A percentile compares a stretch with the other conserved stretches of the same genome.
Conservation (phyloP, 1,284 basidiomycete genomes). For the Trichosporon faecale region DNA sequence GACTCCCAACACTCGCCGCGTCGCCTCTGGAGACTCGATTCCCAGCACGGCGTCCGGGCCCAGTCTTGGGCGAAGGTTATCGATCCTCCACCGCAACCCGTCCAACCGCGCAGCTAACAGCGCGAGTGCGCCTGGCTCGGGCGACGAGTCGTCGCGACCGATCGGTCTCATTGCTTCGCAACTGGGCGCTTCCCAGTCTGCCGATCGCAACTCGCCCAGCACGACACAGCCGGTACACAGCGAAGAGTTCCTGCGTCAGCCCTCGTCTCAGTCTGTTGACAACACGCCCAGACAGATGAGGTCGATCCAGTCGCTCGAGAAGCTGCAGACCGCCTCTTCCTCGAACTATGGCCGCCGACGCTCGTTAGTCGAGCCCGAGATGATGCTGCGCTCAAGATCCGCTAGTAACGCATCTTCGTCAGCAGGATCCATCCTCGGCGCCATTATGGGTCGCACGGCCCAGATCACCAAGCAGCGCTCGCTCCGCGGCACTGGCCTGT, state of each 20-base stretch:
- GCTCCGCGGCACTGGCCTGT: slow-evolving; percentile 31
- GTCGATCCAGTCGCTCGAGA: slow-evolving; percentile 23
- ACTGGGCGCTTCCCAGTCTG: background rate
- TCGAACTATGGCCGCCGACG: slow-evolving; percentile 1
- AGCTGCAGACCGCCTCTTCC: slow-evolving; percentile 8
- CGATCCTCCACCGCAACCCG: slow-evolving; percentile 9
- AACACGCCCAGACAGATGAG: slow-evolving; percentile 21
- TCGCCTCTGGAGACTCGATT: slow-evolving; percentile 22
- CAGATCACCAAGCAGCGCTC: slow-evolving; percentile 27
- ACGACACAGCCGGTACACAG: background rate
- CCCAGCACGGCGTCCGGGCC: slow-evolving; percentile 4
- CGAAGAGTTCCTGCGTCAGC: slow-evolving; percentile 20
- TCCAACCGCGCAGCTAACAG: background rate
- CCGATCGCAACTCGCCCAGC: background rate
- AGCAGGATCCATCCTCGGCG: slow-evolving; percentile 20
- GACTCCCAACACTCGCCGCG: slow-evolving; percentile 11
- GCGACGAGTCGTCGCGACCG: slow-evolving; percentile 22
- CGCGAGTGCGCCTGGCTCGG: background rate
- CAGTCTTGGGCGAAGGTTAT: slow-evolving; percentile 18
- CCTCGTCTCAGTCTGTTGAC: slow-evolving; percentile 14
- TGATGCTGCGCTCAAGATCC: slow-evolving; percentile 8
- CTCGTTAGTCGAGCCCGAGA: background rate
- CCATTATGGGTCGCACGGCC: slow-evolving; percentile 6
- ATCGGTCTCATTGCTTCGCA: background rate
- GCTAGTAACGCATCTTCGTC: slow-evolving; percentile 20